Percentiles rank a stretch among this genome's conserved stretches.
Evolutionary conservation across 768 basidiomycete genomes (phyloP).

Genomic region (Boletellus sp.): DNA sequence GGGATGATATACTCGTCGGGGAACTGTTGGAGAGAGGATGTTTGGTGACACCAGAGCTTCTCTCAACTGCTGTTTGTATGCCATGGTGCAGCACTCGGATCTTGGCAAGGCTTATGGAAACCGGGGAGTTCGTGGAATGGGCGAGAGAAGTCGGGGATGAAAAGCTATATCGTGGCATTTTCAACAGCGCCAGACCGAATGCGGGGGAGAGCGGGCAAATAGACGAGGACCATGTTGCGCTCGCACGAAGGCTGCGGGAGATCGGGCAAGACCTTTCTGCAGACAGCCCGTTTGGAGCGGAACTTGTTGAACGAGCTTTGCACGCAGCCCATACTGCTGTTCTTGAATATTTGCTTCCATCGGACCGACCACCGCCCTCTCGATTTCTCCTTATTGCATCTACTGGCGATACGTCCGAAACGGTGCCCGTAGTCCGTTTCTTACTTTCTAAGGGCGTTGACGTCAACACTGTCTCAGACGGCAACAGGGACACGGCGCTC

Average conservation of each 20-base stretch:
- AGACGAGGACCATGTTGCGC: not conserved
- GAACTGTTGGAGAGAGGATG: not conserved
- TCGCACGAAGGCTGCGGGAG: not conserved
- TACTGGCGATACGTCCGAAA: not conserved
- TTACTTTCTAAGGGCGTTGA: slow-evolving; percentile 1
- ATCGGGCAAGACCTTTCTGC: not conserved
- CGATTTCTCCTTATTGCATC: not conserved
- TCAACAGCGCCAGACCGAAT: not conserved
- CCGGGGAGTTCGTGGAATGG: not conserved
- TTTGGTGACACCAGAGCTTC: not conserved
- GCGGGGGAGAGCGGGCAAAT: not conserved
- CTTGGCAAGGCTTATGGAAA: not conserved
- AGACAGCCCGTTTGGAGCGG: not conserved
- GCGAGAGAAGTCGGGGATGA: not conserved
- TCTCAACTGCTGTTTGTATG: not conserved
- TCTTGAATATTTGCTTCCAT: not conserved
- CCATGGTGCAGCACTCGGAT: not conserved
- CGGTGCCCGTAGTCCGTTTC: not conserved
- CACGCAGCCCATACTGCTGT: not conserved
- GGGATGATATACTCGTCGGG: not conserved
- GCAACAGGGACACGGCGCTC: not conserved
- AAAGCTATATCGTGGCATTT: not conserved
- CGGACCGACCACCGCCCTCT: not conserved
- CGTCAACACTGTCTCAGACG: not conserved
- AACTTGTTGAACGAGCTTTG: not conserved